Evolutionary conservation across 208 protist genomes (phyloP), one percentile per base, ranked within the genome.

Genomic region (Acanthamoeba culbertsoni): DNA sequence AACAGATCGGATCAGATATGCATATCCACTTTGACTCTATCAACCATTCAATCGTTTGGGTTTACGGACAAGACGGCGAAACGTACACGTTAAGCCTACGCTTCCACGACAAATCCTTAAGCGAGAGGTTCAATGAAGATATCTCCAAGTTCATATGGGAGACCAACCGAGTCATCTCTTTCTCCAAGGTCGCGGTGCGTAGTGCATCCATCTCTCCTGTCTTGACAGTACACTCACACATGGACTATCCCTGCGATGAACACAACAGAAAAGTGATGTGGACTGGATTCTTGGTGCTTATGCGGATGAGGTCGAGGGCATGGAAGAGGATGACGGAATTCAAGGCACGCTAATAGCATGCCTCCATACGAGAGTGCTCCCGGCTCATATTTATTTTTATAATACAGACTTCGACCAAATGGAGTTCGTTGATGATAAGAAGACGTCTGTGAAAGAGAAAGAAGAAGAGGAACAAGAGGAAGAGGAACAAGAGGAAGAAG

Each of bases 381-480:
- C n/a, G n/a, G n/a, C n/a, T n/a, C n/a, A n/a, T n/a, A n/a, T n/a
- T n/a, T n/a, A n/a, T n/a, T n/a, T n/a, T n/a, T n/a, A n/a, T n/a
- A n/a, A n/a, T n/a, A n/a, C 79, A 88, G 79, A 88, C 4, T 88
- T 88, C 35, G 79, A 88, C 28, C 18, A 26, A 23, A 28, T 93
- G 91, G 53, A 68, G 10, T 93, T 90, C 33, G 91, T 90, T 0
- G 91, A 90, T 6, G 59, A 93, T 3, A 48, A 88, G 45, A 53
- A 46, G 65, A 26, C 0, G 31, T 10, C 28, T n/a, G 62, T 48
- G 42, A 35, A 51, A 82, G 88, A 93, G n/a, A 43, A 93, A 48
- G 73, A 93, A 20, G 37, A 63, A 43, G 73, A 93, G 46, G 91
- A 93, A 43, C 73, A 91, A 42, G 91, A 86, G 31, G 33, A 62